These are phyloP conservation scores for Colletotrichum salicis DNA, from an alignment of 2,329 filamentous ascomycete genomes.

Conservation along the genomic window DNA sequence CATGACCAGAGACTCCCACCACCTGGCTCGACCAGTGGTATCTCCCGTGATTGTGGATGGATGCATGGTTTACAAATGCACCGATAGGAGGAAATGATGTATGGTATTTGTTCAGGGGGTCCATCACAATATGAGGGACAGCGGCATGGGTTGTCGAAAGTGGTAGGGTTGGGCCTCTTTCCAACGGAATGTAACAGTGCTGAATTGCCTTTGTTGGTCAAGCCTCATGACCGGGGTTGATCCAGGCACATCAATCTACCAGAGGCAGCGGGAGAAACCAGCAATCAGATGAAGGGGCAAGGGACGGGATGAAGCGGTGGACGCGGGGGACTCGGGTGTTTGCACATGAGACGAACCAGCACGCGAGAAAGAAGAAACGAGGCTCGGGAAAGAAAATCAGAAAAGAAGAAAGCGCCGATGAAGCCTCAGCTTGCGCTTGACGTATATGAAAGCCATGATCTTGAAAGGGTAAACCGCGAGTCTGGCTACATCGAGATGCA, in stretches of 20 bases:
- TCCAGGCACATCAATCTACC: constrained; percentile 15
- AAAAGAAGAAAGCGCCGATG: not conserved
- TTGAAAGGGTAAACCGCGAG: not conserved
- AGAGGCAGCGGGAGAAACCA: constrained; percentile 16
- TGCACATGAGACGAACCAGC: constrained; percentile 25
- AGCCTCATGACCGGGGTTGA: constrained; percentile 22
- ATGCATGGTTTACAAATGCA: constrained; percentile 13
- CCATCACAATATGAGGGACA: not conserved
- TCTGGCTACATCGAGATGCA: not conserved
- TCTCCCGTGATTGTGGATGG: constrained; percentile 10
- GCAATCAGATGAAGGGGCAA: constrained; percentile 21
- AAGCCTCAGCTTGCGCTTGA: not conserved
- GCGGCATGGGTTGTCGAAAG: not conserved
- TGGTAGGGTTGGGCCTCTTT: constrained; percentile 5
- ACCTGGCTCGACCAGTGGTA: constrained; percentile 19
- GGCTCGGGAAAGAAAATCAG: not conserved
- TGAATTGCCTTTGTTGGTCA: constrained; percentile 34
- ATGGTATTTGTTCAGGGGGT: not conserved
- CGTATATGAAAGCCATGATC: not conserved
- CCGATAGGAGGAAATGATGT: constrained; percentile 33
- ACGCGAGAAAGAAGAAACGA: not conserved
- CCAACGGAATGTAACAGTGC: constrained; percentile 31
- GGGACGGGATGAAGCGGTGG: not conserved
- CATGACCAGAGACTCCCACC: constrained; percentile 20
- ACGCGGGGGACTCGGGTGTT: constrained; percentile 13